Evolutionary conservation across 768 basidiomycete species (phyloP), one percentile per base, ranked within the genome.

Genomic region (Dioszegia crocea): DNA sequence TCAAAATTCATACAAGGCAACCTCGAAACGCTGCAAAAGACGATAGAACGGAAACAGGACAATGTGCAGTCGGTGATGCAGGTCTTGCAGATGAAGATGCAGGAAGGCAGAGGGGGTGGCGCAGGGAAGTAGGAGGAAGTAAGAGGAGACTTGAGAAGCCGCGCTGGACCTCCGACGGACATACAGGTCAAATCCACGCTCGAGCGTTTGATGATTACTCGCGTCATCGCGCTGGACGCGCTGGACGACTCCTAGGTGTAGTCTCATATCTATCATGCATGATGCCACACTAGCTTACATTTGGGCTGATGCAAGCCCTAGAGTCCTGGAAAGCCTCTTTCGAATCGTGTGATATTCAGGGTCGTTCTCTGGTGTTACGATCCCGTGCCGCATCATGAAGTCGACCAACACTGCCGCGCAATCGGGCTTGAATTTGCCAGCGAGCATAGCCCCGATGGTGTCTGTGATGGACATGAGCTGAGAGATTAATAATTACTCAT

Each of bases 41-140:
- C 91, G 31, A 88, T 98, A 65, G 82, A 85, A 74, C 88, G 86
- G 80, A 97, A 96, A 79, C 85, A 90, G 77, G 91, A 94, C 39
- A 91, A 91, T 76, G 82, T 89, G 80, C 86, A 83, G 71, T 85
- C 84, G 68, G 75, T 94, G 51, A 74, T 88, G 26, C 83, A 82
- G 64, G 80, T 91, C 36, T 82, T 93, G 78, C 89, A 93, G 76
- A 75, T 79, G 64, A 86, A 84, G 71, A 64, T 85, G 59, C 74
- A 74, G 56, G 62, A 71, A 51, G 23, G 41, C 33, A 33, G 46
- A 21, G 55, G 33, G 21, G 31, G 38, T 31, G 29, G 48, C 6
- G 46, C 19, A 11, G 33, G 29, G 12, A 39, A 16, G 33, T 38
- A 36, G 3, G 14, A 17, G 24, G 27, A 26, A 48, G 29, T 3